phyloP scores from a whole-genome alignment of 1,139 yeast species.

The Yamadazyma oceani region DNA sequence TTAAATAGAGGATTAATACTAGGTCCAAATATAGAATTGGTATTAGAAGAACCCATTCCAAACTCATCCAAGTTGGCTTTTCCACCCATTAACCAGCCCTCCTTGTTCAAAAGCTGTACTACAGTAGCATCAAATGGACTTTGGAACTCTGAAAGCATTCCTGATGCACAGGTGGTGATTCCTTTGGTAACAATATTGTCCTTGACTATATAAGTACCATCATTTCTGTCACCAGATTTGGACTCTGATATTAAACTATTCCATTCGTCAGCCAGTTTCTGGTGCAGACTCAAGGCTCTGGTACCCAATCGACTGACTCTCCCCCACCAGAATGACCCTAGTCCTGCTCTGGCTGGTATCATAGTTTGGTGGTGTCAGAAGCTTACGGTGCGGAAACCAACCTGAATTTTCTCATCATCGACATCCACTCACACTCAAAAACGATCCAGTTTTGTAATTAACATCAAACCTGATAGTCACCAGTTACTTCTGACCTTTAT shows the following conservation, averaged over 20 bases:
- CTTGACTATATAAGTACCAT: constrained; percentile 35
- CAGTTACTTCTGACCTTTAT: too few relatives aligned
- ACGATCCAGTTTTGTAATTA: too few relatives aligned
- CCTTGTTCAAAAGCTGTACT: constrained; percentile 47
- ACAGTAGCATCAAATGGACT: constrained; percentile 88
- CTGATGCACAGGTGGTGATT: constrained; percentile 76
- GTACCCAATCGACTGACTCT: neutral
- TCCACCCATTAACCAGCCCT: constrained; percentile 63
- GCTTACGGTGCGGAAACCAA: too few relatives aligned
- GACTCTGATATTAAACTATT: constrained; percentile 9
- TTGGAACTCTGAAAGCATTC: constrained; percentile 52
- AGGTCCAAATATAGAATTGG: constrained; percentile 62
- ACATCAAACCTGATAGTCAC: constrained; percentile 1
- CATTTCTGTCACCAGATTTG: neutral
- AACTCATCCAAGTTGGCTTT: constrained; percentile 96
- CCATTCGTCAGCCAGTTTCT: constrained; percentile 8
- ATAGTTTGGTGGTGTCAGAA: neutral
- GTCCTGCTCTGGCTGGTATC: neutral
- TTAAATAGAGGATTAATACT: constrained; percentile 62
- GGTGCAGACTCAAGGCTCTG: neutral
- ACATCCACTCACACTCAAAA: too few relatives aligned
- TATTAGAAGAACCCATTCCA: constrained; percentile 87
- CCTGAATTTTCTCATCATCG: constrained; percentile 3
- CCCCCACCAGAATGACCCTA: neutral
- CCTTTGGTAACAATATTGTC: constrained; percentile 74